phyloP scores from a whole-genome alignment of 140 eudicot genomes.

The Bidens hawaiensis region DNA sequence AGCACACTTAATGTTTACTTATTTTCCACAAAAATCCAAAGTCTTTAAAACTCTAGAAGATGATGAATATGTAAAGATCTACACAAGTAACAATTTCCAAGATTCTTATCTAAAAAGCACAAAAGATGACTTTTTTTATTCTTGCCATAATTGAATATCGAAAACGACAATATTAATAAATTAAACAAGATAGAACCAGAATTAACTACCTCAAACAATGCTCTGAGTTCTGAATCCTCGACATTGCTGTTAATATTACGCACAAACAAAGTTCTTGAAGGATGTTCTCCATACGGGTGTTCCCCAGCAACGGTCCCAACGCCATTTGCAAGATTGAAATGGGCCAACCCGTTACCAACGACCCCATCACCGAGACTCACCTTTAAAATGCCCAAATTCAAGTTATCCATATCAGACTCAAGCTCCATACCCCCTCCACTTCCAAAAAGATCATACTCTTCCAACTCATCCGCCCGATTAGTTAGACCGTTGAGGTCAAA shows the following conservation, averaged over 20 bases:
- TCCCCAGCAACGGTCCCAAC: constrained; percentile 73
- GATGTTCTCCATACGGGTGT: constrained; percentile 87
- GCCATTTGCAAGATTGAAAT: constrained; percentile 41
- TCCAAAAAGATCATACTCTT: constrained; percentile 70
- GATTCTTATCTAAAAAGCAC: neutral
- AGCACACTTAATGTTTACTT: neutral
- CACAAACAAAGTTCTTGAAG: constrained; percentile 76
- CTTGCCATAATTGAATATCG: neutral
- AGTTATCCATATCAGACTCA: constrained; percentile 55
- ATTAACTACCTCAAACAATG: constrained; percentile 62
- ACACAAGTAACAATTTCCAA: neutral
- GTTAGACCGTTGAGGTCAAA: constrained; percentile 43
- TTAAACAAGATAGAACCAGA: neutral
- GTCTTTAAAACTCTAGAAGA: too few relatives aligned
- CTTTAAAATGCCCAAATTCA: constrained; percentile 41
- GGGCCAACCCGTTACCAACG: constrained; percentile 49
- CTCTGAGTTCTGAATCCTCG: constrained; percentile 74
- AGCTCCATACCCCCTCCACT: constrained; percentile 84
- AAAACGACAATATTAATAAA: neutral
- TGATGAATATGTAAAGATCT: too few relatives aligned
- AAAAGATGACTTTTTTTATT: constrained; percentile 1
- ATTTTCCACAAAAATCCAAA: too few relatives aligned
- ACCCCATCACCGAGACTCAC: constrained; percentile 51
- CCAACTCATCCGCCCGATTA: constrained; percentile 50
- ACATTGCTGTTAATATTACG: constrained; percentile 77